A percentile compares a stretch with the other conserved stretches of the same genome.
These are phyloP conservation scores for Colletotrichum simmondsii DNA, from an alignment of 2,329 filamentous ascomycete species.

Conservation along the genomic window DNA sequence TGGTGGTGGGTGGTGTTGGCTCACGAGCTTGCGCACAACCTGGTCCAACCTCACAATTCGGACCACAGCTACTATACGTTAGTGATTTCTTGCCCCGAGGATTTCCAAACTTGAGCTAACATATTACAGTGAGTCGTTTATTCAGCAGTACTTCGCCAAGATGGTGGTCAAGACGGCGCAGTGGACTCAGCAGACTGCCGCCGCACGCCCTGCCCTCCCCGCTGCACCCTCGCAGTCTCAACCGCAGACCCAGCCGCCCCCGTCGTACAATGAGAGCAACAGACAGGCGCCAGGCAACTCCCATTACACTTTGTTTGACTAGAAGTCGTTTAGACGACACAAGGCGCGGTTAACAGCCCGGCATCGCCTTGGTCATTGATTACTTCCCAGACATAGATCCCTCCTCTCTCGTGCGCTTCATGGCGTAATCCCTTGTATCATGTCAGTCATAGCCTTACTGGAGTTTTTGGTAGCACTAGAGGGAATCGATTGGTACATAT, in stretches of 20 bases:
- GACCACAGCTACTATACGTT: constrained; percentile 86
- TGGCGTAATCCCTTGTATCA: not conserved
- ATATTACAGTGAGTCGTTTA: constrained; percentile 73
- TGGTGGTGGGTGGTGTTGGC: constrained; percentile 98
- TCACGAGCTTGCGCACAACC: constrained; percentile 95
- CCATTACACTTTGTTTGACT: constrained; percentile 30
- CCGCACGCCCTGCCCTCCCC: constrained; percentile 15
- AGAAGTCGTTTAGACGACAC: constrained; percentile 15
- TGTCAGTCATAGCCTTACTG: constrained; percentile 3
- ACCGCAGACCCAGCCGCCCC: constrained; percentile 13
- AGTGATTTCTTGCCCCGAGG: constrained; percentile 41
- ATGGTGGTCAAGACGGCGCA: constrained; percentile 68
- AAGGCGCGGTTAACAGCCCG: not conserved
- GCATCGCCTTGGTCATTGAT: not conserved
- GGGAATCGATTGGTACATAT: not conserved
- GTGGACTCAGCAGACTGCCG: constrained; percentile 42
- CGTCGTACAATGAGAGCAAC: constrained; percentile 30
- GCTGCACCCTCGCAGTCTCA: constrained; percentile 13
- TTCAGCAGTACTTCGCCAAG: constrained; percentile 79
- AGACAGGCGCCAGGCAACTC: constrained; percentile 26
- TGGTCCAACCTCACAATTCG: constrained; percentile 81
- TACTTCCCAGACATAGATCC: not conserved
- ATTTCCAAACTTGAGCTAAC: not conserved
- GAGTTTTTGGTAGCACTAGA: constrained; percentile 6
- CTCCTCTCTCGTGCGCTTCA: not conserved